A percentile compares a stretch with the other conserved stretches of the same genome.
Conservation (phyloP, 1,284 basidiomycete genomes). For the Tylopilus orsonianus region DNA sequence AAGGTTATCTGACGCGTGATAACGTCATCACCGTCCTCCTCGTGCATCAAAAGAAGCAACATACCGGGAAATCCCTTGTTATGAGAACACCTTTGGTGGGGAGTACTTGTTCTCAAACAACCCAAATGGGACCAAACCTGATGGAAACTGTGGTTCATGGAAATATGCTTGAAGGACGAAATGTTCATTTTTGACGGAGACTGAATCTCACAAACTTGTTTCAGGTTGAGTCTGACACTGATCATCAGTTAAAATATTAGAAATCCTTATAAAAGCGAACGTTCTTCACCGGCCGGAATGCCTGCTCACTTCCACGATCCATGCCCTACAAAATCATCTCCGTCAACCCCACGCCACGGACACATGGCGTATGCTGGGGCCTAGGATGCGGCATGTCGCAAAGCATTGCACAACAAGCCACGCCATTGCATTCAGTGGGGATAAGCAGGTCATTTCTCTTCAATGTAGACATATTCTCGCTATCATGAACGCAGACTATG, state of each 20-base stretch:
- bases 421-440: slow-evolving; percentile 13
- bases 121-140: neutral
- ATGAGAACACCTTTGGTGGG: slow-evolving; percentile 16
- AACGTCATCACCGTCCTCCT: slow-evolving; percentile 18
- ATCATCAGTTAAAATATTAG: neutral
- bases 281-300: neutral
- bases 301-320: slow-evolving; percentile 9
- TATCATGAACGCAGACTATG: slow-evolving; percentile 18
- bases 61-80: slow-evolving; percentile 23
- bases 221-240: slow-evolving; percentile 2
- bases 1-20: slow-evolving; percentile 25
- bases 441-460: slow-evolving; percentile 20
- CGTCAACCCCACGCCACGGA: slow-evolving; percentile 12
- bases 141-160: no score
- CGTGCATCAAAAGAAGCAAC: slow-evolving; percentile 32
- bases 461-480: slow-evolving; percentile 11
- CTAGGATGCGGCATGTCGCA: slow-evolving; percentile 1
- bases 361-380: neutral
- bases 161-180: neutral
- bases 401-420: slow-evolving; percentile 3
- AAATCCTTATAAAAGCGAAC: neutral
- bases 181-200: neutral
- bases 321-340: slow-evolving; percentile 23
- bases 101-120: neutral
- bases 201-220: neutral